A percentile compares a stretch with the other conserved stretches of the same genome.
Conservation (phyloP, 208 protist genomes). For the Kentomonas sorsogonicus region DNA sequence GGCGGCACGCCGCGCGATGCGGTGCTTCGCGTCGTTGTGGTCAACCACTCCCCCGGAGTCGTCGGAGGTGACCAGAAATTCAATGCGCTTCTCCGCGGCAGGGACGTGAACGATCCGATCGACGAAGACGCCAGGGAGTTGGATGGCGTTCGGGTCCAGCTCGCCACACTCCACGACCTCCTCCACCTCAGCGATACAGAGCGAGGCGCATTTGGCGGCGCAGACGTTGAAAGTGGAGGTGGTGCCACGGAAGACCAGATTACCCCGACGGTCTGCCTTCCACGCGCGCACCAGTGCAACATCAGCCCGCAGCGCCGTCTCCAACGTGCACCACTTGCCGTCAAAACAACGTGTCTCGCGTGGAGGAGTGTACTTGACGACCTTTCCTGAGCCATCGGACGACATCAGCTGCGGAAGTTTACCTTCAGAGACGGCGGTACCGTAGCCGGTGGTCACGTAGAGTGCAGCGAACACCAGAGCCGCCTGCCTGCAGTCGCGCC, state of each 20-base stretch:
- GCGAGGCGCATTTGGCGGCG: conserved; percentile 68
- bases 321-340: conserved; percentile 84
- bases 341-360: conserved; percentile 80
- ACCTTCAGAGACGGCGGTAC: conserved; percentile 77
- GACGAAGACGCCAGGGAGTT: conserved; percentile 92
- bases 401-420: conserved; percentile 88
- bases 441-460: conserved; percentile 91
- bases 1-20: conserved; percentile 91
- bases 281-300: conserved; percentile 90
- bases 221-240: conserved; percentile 92
- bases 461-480: conserved; percentile 94
- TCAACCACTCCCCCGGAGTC: conserved; percentile 4
- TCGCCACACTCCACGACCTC: conserved; percentile 89
- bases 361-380: conserved; percentile 49
- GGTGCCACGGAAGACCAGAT: conserved; percentile 77
- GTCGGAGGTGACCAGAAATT: conserved; percentile 21
- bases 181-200: conserved; percentile 93
- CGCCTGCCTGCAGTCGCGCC: conserved; percentile 86
- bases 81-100: conserved; percentile 18
- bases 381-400: conserved; percentile 53
- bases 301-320: conserved; percentile 86
- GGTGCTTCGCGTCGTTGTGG: conserved; percentile 35
- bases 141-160: conserved; percentile 88
- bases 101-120: conserved; percentile 75
- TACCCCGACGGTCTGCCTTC: conserved; percentile 82